These are phyloP conservation scores for Boletus speciosus DNA, from an alignment of 768 basidiomycete species.

Conservation along the genomic window DNA sequence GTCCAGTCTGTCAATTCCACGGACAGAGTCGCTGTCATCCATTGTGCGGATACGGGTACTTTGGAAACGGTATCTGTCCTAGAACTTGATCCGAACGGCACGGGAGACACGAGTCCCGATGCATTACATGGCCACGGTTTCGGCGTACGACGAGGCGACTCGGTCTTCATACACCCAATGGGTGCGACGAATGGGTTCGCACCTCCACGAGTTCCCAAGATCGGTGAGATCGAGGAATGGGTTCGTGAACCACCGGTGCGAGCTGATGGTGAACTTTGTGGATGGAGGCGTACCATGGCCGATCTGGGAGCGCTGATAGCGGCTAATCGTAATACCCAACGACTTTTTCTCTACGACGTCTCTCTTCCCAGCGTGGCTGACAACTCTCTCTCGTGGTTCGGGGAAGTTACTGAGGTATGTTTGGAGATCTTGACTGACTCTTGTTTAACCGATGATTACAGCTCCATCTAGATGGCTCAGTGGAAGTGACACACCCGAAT, in stretches of 20 bases:
- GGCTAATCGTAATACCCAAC: constrained; percentile 38
- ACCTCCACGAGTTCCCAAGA: constrained; percentile 69
- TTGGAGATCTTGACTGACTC: constrained; percentile 1
- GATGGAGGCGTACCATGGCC: constrained; percentile 72
- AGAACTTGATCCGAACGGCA: constrained; percentile 86
- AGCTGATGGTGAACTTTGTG: constrained; percentile 49
- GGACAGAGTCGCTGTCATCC: constrained; percentile 68
- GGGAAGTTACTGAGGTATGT: constrained; percentile 76
- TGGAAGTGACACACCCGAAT: constrained; percentile 71
- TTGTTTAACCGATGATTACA: constrained; percentile 28
- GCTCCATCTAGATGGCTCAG: constrained; percentile 72
- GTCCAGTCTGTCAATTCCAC: constrained; percentile 73
- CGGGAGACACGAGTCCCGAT: constrained; percentile 46
- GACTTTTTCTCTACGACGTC: constrained; percentile 40
- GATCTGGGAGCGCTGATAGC: constrained; percentile 63
- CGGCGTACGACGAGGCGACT: constrained; percentile 81
- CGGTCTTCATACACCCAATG: constrained; percentile 73
- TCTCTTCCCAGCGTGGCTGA: constrained; percentile 40
- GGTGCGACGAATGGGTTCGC: constrained; percentile 71
- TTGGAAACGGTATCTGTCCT: constrained; percentile 74
- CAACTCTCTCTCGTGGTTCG: constrained; percentile 67
- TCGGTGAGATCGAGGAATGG: constrained; percentile 84
- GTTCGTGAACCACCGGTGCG: constrained; percentile 56
- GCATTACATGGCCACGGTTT: constrained; percentile 53
- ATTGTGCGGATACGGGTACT: constrained; percentile 49